Base-by-base conservation (phyloP, 345 rosid species). In the Streptanthus diversifolius region DNA sequence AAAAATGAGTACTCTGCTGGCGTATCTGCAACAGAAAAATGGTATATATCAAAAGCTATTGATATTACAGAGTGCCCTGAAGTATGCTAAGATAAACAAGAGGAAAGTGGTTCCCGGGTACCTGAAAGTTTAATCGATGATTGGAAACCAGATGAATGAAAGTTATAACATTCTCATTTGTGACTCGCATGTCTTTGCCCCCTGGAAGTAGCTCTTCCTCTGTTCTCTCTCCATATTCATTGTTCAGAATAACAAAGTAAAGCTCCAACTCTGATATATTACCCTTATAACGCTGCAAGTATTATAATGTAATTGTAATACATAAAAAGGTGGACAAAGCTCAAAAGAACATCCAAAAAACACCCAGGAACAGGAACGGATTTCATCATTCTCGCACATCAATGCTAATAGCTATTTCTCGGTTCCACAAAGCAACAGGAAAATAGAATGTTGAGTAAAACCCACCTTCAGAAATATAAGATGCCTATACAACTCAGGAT, bases 131-230 rank as follows among this genome's bases (percentile, higher is more conserved):
- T 79, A 95, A 76, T 12, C 99, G 97, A 80, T 95, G 96, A 80
- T 95, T 95, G 73, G 99, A 91, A 56, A 95, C 98, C 69, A 95
- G 93, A 82, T 90, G 99, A 64, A 88, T 90, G 74, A 91, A 95
- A 9, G 90, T 83, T 76, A 91, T 91, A 58, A 88, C 97, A 79
- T 87, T 91, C 76, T 90, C 98, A 84, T 87, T 95, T 67, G 90
- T 85, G 30, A 95, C 99, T 37, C 86, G 87, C 63, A 76, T 66
- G 81, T 88, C 82, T 81, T 83, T 87, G 51, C 99, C 99, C 63
- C 93, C 97, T 72, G 82, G 88, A 84, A 84, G 88, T 76, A 95
- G 84, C 84, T 91, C 98, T 72, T 95, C 96, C 78, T 91, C 99
- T 49, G 87, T 84, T 84, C 87, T 92, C 83, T 95, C 98, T 40